Evolutionary conservation across 108 stramenopile genomes (phyloP), one percentile per base, ranked within the genome.

Genomic region (Asterionellopsis glacialis): DNA sequence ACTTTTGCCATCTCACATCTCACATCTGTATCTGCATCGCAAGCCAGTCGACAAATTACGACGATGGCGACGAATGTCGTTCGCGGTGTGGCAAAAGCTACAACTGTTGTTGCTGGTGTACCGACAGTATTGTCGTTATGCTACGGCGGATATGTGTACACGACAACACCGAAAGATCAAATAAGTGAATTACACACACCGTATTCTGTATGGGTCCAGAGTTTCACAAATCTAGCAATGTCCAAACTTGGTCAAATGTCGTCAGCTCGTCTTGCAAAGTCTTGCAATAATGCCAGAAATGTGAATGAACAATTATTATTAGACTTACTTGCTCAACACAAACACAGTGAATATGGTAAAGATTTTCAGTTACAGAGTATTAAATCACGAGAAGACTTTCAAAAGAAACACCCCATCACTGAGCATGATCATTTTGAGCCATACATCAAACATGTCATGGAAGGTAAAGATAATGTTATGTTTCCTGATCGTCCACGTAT

Each of bases 281-380:
- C 18, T 4, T 59, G 57, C 12, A 10, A 21, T 2, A 41, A 59
- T 45, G 57, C 57, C 15, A 38, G 9, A 5, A 59, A 59, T n/a
- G 57, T 42, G 57, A 59, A 59, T 45, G 57, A 59, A 59, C 19
- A 59, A 41, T 41, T 59, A 41, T 38, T 59, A 5, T 38, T 59
- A 18, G 6, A 14, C 3, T 38, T 59, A 2, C 1, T 59, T 25
- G 42, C 27, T 9, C 14, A 14, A 5, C 13, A 43, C 12, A 4
- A 41, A 38, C 28, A 59, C 3, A 59, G 28, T 42, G 57, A 18
- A 9, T 59, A 59, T 11, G 57, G 57, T 1, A 38, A 41, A 22
- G 57, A 45, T 41, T 45, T 42, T 38, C 4, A 2, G 1, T 26
- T 54, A 26, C 21, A 23, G n/a, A 11, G 7, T 25, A 41, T 59